Evolutionary conservation across 495 filamentous ascomycete species (phyloP), one percentile per base, ranked within the genome.

Genomic region (Aspergillus egyptiacus): DNA sequence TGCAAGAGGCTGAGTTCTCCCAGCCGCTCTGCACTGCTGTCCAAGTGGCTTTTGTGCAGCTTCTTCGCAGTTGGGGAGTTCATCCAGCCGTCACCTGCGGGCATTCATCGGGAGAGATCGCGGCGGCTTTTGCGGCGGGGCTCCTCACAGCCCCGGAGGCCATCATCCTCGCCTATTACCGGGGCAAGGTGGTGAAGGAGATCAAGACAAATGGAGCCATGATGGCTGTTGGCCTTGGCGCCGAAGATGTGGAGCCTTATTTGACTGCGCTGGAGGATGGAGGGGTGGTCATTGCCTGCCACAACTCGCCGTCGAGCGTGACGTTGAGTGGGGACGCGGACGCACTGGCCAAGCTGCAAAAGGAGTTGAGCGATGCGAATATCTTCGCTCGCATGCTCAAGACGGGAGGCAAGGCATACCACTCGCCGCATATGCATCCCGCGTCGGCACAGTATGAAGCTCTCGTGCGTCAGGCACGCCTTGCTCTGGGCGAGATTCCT

Each of bases 91-190:
- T 71, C 20, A 64, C 70, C 1, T 65, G 62, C 6, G 72, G 68
- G 10, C 71, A 77, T 40, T 64, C 65, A 0, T 64, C 61, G 0
- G 68, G 71, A 9, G 74, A 74, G 25, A 73, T 73, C 39, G 72
- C 55, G 8, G 71, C 73, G 0, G 66, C 65, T 0, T 74, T 68
- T 49, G 64, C 64, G 6, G 57, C 64, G 2, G 64, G 67, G 2
- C 31, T 54, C 7, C 19, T 73, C 1, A 53, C 57, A 2, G 45
- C 54, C 0, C 2, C 20, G 2, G 69, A 75, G 19, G 79, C 78
- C 3, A 70, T 81, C 7, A 35, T 48, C 0, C 53, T 76, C 30
- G 76, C 81, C 0, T 82, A 78, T 43, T 74, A 69, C 28, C 67
- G 81, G 10, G 80, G 79, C 5, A 8, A 69, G 0, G 33, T 60